Base-by-base conservation (phyloP, 108 stramenopile genomes). In the Nitzschia sp. region DNA sequence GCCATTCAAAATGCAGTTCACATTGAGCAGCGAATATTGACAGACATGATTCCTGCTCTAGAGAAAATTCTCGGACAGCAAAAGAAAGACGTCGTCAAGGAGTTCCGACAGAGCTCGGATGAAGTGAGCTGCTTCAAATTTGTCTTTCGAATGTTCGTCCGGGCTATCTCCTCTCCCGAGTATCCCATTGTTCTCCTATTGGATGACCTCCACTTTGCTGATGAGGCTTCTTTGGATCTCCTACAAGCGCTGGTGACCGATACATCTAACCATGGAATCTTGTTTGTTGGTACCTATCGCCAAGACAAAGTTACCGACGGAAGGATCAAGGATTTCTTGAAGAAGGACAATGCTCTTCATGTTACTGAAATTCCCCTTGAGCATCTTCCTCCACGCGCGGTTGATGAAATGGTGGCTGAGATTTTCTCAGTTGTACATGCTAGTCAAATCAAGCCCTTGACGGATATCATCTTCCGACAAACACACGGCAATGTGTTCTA, bases 171-270 rank as follows among this genome's bases (percentile, higher is more conserved):
- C 21, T 53, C 66, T n/a, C 63, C 48, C 1, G 48, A 48, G 32
- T 33, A 52, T 29, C 63, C 63, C 8, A 73, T 73, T 30, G 77
- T 81, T 8, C 56, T 89, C 41, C 79, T 89, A 48, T 27, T 82
- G 33, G 87, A 89, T 56, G 87, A 89, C 56, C 36, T 89, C 25
- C 87, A 89, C 28, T 85, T 79, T 80, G 83, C 83, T 1, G 87
- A 89, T 70, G 59, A 74, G 3, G 66, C 74, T 0, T 85, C 81
- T 0, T 53, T 84, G 33, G 82, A 82, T 26, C 23, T 89, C 48
- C 50, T 85, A 13, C n/a, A 61, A n/a, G 67, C 69, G 13, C 59
- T 84, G 11, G 67, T 74, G 11, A 56, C 74, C 32, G 73, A 72
- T 47, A 59, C 56, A 16, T 41, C 61, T 22, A 66, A 66, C 54